Conservation (phyloP, 148 eudicot species). For the Simmondsia chinensis region DNA sequence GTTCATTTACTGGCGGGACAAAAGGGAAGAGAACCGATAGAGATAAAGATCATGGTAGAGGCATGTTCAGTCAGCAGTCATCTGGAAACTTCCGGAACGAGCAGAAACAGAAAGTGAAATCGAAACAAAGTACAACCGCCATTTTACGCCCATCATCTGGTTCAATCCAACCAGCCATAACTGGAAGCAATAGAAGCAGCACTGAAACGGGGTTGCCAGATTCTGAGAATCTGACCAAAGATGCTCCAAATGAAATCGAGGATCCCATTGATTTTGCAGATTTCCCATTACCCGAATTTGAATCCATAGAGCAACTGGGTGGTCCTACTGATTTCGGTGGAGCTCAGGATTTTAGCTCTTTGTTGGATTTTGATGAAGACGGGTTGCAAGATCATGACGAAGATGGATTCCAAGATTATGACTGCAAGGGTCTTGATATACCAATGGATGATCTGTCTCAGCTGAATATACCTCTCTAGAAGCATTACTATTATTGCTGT, state of each 20-base stretch:
- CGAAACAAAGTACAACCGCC: conserved; percentile 11
- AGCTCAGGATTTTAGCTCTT: conserved; percentile 23
- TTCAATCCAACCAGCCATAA: conserved; percentile 9
- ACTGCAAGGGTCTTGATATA: conserved; percentile 35
- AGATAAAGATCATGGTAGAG: conserved; percentile 17
- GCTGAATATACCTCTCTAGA: conserved; percentile 18
- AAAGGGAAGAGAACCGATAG: conserved; percentile 29
- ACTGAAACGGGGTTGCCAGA: conserved; percentile 6
- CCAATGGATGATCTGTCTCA: conserved; percentile 45
- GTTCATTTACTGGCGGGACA: conserved; percentile 6
- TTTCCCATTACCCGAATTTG: conserved; percentile 24
- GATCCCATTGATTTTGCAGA: conserved; percentile 23
- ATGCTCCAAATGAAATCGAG: conserved; percentile 14
- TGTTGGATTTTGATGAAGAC: conserved; percentile 28
- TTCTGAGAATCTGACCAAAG: conserved; percentile 11
- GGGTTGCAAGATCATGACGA: too few relatives aligned
- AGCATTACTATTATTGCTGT: not conserved
- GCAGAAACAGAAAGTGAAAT: conserved; percentile 14
- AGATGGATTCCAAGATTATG: conserved; percentile 37
- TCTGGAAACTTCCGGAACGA: conserved; percentile 14
- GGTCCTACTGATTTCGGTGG: conserved; percentile 15
- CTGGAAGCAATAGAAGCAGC: conserved; percentile 7
- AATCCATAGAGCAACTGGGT: conserved; percentile 28
- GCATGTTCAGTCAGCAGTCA: conserved; percentile 7
- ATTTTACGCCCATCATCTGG: not conserved